These are phyloP conservation scores for Umbelopsis vinacea DNA, from an alignment of 192 early-diverging fungal genomes.

Conservation along the genomic window DNA sequence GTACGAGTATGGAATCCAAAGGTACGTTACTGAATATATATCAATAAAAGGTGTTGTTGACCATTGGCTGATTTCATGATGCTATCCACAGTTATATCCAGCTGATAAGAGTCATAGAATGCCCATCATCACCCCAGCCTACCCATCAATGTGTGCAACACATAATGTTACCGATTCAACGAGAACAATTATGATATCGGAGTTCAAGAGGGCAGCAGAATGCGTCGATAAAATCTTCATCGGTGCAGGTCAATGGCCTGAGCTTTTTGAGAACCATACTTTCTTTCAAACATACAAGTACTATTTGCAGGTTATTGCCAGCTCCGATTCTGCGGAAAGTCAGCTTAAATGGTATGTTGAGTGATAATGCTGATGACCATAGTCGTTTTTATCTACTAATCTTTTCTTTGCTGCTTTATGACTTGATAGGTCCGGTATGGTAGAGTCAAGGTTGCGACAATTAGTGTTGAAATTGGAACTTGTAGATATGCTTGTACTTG, in stretches of 20 bases:
- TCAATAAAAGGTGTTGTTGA: neutral
- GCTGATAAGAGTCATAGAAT: conserved; percentile 84
- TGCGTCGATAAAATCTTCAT: conserved; percentile 79
- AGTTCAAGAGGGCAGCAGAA: conserved; percentile 82
- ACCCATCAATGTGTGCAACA: conserved; percentile 97
- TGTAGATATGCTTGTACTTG: conserved; percentile 70
- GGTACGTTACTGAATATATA: conserved; percentile 20
- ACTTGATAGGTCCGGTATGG: conserved; percentile 74
- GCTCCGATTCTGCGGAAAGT: conserved; percentile 70
- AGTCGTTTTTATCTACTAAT: conserved; percentile 23
- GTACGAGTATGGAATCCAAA: conserved; percentile 96
- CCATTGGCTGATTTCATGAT: neutral
- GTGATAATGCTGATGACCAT: neutral
- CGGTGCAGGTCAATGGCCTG: conserved; percentile 76
- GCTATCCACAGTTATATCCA: conserved; percentile 59
- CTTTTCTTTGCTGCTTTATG: neutral
- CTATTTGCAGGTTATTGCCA: conserved; percentile 90
- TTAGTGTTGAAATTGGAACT: conserved; percentile 84
- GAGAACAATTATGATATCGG: conserved; percentile 76
- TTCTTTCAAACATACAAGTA: conserved; percentile 88
- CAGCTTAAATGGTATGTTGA: conserved; percentile 70
- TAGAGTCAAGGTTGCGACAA: conserved; percentile 91
- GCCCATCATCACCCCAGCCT: conserved; percentile 99
- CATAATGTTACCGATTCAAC: conserved; percentile 95
- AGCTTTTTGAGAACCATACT: conserved; percentile 85